These are phyloP conservation scores for Torulaspora delbrueckii DNA, from an alignment of 805 yeast species.

Conservation along the genomic window DNA sequence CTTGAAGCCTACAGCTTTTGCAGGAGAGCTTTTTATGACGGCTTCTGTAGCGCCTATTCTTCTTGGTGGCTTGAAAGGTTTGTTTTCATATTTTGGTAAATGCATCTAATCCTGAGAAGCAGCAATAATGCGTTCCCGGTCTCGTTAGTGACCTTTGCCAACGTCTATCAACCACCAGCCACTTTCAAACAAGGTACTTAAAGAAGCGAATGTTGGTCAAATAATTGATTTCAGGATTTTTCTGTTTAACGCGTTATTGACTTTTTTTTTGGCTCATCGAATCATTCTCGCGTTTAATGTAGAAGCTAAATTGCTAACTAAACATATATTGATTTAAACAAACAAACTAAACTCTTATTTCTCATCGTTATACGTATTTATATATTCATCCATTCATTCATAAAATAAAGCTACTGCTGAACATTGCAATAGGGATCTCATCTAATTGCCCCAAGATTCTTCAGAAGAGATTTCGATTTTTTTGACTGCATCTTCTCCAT, in stretches of 20 bases:
- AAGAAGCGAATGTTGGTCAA: background rate
- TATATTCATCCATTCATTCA: background rate
- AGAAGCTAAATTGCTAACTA: background rate
- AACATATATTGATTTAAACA: background rate
- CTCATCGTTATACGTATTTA: background rate
- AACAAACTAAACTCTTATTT: background rate
- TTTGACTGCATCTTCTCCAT: constrained; percentile 22
- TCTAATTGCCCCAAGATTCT: constrained; percentile 22
- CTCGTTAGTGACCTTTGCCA: background rate
- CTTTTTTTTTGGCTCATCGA: background rate
- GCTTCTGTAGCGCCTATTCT: constrained; percentile 2
- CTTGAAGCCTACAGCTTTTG: background rate
- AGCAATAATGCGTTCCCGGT: background rate
- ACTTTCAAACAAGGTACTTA: no score
- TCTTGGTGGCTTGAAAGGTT: constrained; percentile 53
- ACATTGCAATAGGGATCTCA: background rate
- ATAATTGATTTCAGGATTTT: background rate
- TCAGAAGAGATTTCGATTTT: constrained; percentile 31
- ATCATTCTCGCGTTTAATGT: background rate
- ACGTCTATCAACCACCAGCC: no score
- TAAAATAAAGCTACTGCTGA: background rate
- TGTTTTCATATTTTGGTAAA: constrained; percentile 35
- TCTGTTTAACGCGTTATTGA: background rate
- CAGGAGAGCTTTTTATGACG: background rate
- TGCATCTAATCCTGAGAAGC: constrained; percentile 14